Percentiles rank a stretch among this genome's conserved stretches.
Evolutionary conservation across 1,284 basidiomycete species (phyloP).

Genomic region (Sporisorium graminicola): DNA sequence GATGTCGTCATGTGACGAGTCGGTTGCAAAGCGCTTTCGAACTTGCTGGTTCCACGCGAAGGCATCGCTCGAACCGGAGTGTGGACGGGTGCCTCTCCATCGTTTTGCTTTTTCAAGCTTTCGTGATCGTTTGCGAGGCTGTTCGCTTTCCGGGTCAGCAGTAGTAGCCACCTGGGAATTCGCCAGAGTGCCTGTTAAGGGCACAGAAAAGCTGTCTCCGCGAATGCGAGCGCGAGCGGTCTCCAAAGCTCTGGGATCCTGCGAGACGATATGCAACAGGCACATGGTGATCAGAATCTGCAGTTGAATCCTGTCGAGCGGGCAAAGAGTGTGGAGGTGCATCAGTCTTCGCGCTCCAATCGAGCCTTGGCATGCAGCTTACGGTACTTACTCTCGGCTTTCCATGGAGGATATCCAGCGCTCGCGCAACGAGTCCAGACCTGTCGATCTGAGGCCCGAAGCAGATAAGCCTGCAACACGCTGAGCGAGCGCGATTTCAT

Average conservation of each 20-base stretch:
- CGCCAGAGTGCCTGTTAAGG: not conserved
- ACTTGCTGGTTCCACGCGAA: slow-evolving; percentile 45
- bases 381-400: slow-evolving; percentile 46
- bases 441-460: not conserved
- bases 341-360: not conserved
- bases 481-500: slow-evolving; percentile 19
- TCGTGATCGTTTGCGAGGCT: slow-evolving; percentile 27
- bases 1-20: slow-evolving; percentile 24
- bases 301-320: slow-evolving; percentile 35
- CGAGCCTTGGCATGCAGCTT: not conserved
- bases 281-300: slow-evolving; percentile 47
- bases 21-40: slow-evolving; percentile 21
- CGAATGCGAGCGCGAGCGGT: slow-evolving; percentile 20
- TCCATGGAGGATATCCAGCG: slow-evolving; percentile 42
- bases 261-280: slow-evolving; percentile 38
- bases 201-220: not conserved
- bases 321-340: not conserved
- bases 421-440: slow-evolving; percentile 5
- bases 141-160: slow-evolving; percentile 7
- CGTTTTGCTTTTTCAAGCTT: slow-evolving; percentile 48
- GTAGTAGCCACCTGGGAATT: not conserved
- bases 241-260: slow-evolving; percentile 40
- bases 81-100: slow-evolving; percentile 35
- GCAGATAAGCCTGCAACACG: slow-evolving; percentile 6
- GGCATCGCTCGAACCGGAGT: slow-evolving; percentile 23